Conservation (phyloP, 176 grass and related monocot genomes). For the Canna indica region DNA sequence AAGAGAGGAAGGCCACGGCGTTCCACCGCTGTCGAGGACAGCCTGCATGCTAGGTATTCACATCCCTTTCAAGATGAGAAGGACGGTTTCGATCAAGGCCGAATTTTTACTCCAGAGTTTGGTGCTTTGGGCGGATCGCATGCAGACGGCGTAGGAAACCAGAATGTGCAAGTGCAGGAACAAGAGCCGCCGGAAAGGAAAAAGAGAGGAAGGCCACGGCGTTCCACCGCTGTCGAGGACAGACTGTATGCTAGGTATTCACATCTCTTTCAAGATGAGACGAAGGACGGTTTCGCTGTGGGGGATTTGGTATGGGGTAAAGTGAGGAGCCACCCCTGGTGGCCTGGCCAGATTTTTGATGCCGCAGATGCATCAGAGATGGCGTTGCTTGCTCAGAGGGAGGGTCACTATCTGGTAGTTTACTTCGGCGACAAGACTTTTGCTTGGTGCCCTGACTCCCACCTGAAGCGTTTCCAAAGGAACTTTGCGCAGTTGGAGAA, state of each 20-base stretch:
- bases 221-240: background rate
- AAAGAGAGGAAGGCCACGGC: conserved; percentile 10
- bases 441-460: conserved; percentile 30
- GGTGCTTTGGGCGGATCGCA: background rate
- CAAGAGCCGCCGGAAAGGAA: background rate
- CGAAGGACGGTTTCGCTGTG: conserved; percentile 17
- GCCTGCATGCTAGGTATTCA: background rate
- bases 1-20: conserved; percentile 13
- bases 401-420: conserved; percentile 34
- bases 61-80: conserved; percentile 30
- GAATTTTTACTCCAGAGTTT: background rate
- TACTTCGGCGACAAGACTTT: conserved; percentile 66
- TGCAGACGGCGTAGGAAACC: background rate
- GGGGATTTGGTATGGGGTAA: conserved; percentile 51
- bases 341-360: conserved; percentile 65
- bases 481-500: conserved; percentile 27
- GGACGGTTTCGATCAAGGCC: background rate
- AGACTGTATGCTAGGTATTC: background rate
- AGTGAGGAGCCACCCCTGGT: conserved; percentile 65
- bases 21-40: background rate
- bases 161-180: background rate
- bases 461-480: conserved; percentile 38
- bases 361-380: conserved; percentile 41
- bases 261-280: conserved; percentile 28
- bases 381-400: conserved; percentile 18